Base-by-base conservation (phyloP, 2,329 filamentous ascomycete genomes). In the Botryotinia globosa region DNA sequence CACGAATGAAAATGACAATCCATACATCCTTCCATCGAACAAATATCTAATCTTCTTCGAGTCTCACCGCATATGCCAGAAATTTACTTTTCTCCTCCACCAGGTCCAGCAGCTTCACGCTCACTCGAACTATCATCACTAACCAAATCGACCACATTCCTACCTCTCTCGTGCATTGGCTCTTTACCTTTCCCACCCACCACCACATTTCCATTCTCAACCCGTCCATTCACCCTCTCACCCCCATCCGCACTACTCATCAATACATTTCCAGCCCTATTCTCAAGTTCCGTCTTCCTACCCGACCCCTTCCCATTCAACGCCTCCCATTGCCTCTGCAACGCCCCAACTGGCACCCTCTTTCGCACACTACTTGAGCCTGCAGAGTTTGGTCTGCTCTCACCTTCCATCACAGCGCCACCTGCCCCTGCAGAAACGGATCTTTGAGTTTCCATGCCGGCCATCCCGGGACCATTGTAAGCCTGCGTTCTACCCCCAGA, bases 271-370 rank as follows among this genome's bases (percentile, higher is more conserved):
- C 10, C 61, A 4, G 48, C 29, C 29, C 18, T n/a, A 29, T 8
- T 37, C 9, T n/a, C 45, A n/a, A 25, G 34, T 20, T 22, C 59
- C 4, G 25, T 12, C 32, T 18, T 45, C 22, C 63, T 48, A 32
- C 45, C 45, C 1, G 66, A 20, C 4, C 54, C 32, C 42, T 58
- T 65, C 42, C 69, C 69, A 44, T 72, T 64, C 45, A 73, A 63
- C 25, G 69, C 62, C 45, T 73, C 72, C 72, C 72, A 73, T 22
- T 34, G 67, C 54, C 69, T 39, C 44, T 73, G 72, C 20, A 58
- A 45, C 4, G 29, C 59, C 6, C 20, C 29, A 20, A 72, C 63
- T 1, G 69, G 72, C 1, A 73, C 69, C 37, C 64, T 73, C 69
- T 72, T 68, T n/a, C 48, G 48, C 39, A 61, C 44, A n/a, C 34